Percentiles rank a stretch among this genome's conserved stretches.
Evolutionary conservation across 2,329 filamentous ascomycete genomes (phyloP).

Genomic region (Aspergillus thermomutatus): DNA sequence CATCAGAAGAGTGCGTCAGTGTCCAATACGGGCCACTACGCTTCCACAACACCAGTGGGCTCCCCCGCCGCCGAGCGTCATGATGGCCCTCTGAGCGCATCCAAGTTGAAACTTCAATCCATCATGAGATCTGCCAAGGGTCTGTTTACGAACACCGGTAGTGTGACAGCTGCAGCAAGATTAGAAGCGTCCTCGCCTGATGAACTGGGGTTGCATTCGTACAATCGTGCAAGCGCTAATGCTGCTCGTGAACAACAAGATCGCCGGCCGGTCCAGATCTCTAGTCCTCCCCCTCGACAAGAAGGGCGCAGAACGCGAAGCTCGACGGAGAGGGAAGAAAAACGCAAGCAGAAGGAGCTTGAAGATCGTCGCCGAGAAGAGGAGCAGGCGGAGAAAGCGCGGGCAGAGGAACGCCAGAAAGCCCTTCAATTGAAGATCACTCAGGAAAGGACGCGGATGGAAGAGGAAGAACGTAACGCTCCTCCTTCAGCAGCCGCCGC

Average conservation of each 20-base stretch:
- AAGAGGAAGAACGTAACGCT: constrained; percentile 31
- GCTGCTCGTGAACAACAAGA: constrained; percentile 15
- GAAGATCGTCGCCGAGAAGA: constrained; percentile 36
- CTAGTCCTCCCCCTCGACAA: constrained; percentile 30
- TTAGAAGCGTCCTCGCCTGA: constrained; percentile 51
- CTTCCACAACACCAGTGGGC: constrained; percentile 55
- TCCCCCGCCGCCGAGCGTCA: constrained; percentile 50
- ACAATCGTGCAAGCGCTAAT: constrained; percentile 25
- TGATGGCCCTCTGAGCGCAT: constrained; percentile 84
- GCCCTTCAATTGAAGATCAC: constrained; percentile 27
- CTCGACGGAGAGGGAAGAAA: constrained; percentile 55
- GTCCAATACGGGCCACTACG: constrained; percentile 53
- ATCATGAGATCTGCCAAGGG: constrained; percentile 85
- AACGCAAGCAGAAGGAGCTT: constrained; percentile 32
- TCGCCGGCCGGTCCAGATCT: constrained; percentile 19
- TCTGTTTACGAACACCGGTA: constrained; percentile 72
- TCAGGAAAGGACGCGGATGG: constrained; percentile 30
- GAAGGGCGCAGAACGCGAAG: constrained; percentile 53
- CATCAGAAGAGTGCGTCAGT: constrained; percentile 62
- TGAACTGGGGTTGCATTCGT: constrained; percentile 27
- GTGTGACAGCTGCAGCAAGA: constrained; percentile 56
- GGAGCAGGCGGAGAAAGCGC: constrained; percentile 20
- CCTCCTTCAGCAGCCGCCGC: constrained; percentile 10
- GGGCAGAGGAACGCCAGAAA: constrained; percentile 29
- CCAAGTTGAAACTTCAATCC: constrained; percentile 88